Conservation (phyloP, 192 early-diverging fungal species). For the Podila clonocystis region DNA sequence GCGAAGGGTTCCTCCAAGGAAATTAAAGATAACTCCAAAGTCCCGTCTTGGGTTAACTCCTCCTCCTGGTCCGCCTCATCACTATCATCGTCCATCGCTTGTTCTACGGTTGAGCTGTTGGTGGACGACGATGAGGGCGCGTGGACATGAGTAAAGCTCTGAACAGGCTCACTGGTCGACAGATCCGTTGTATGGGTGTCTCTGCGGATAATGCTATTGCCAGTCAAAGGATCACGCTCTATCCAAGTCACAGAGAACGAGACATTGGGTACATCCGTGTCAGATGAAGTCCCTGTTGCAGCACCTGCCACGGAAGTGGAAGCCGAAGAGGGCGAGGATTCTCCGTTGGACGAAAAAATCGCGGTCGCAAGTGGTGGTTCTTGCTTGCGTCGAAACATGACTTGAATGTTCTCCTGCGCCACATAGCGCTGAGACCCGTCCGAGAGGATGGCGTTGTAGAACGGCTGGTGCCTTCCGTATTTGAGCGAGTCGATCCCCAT, state of each 20-base stretch:
- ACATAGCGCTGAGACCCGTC: conserved; percentile 45
- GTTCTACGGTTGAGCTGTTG: too few species aligned
- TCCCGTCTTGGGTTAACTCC: too few species aligned
- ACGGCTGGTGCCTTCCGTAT: conserved; percentile 44
- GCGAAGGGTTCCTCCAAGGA: too few species aligned
- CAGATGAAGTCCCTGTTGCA: not conserved
- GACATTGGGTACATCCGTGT: not conserved
- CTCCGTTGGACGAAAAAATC: not conserved
- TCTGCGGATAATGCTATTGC: not conserved
- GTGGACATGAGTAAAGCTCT: not conserved
- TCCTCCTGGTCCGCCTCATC: too few species aligned
- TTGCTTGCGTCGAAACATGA: conserved; percentile 20
- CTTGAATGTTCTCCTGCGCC: conserved; percentile 50
- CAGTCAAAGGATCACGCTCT: not conserved
- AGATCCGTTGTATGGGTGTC: not conserved
- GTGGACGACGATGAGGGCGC: too few species aligned
- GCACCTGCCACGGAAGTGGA: not conserved
- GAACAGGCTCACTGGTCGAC: not conserved
- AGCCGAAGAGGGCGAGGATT: not conserved
- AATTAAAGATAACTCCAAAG: too few species aligned
- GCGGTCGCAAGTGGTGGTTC: not conserved
- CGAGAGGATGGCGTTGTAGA: conserved; percentile 35
- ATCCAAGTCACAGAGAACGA: conserved; percentile 3
- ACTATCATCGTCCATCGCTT: too few species aligned
- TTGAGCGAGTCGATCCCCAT: conserved; percentile 34